Base-by-base conservation (phyloP, 495 filamentous ascomycete species). In the Schizothecium vesticola region DNA sequence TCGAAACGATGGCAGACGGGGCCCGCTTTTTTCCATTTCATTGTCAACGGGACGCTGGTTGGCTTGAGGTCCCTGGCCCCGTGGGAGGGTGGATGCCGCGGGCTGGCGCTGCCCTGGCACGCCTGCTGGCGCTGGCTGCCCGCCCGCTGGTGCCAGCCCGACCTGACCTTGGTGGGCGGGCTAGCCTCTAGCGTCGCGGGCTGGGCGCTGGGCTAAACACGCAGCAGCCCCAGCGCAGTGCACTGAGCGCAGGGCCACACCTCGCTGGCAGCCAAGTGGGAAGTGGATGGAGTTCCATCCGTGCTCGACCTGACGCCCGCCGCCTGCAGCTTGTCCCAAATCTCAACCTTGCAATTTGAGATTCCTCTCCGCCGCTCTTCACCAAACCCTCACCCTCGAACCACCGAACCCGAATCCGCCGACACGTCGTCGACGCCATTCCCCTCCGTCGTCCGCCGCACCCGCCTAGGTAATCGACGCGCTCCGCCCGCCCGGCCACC, bases 131-230 rank as follows among this genome's bases (percentile, higher is more conserved):
- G 9, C 56, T 60, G 51, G 43, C 23, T 22, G 59, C 24, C 31
- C 25, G 61, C 36, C n/a, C 60, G 43, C 23, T 63, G 60, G 60
- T 51, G 22, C 24, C 58, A 59, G 43, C 43, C 43, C 43, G 43
- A 51, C 43, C 43, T 51, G 43, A 51, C 43, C 43, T n/a, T 1
- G 33, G 12, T 3, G 31, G 33, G 12, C 33, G 13, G 6, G 33
- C 33, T 36, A 36, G 33, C 33, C 33, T n/a, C 43, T 51, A 51
- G 67, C 73, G 73, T 71, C 74, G 74, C 74, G 74, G 72, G 75
- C 73, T 73, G 74, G 76, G 73, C 76, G 75, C 73, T 73, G 74
- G 76, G 73, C 76, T 75, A 76, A 75, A 72, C 68, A 71, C 72
- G 71, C 72, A 70, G 74, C 73, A 72, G 75, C 28, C 28, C 28